phyloP scores from a whole-genome alignment of 805 yeast genomes.

The Lachancea lanzarotensis region DNA sequence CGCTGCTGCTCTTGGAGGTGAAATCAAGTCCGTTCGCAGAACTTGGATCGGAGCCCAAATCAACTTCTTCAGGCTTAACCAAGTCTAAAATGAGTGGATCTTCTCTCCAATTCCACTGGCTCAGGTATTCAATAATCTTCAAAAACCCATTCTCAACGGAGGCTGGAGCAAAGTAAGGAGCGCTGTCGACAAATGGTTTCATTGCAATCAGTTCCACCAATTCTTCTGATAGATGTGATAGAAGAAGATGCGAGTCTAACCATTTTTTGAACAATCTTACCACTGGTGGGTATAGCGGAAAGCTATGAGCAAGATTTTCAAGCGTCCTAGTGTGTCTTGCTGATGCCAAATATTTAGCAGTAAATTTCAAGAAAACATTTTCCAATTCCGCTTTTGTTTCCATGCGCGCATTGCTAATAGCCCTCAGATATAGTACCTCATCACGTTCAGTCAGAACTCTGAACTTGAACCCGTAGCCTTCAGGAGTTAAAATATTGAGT shows the following conservation, averaged over 20 bases:
- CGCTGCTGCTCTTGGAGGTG: slow-evolving; percentile 34
- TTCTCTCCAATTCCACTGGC: slow-evolving; percentile 93
- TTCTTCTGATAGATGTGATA: slow-evolving; percentile 69
- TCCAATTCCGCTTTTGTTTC: slow-evolving; percentile 54
- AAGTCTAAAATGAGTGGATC: slow-evolving; percentile 77
- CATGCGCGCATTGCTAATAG: slow-evolving; percentile 58
- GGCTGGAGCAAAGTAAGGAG: slow-evolving; percentile 77
- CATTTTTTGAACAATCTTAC: slow-evolving; percentile 83
- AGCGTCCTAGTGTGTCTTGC: slow-evolving; percentile 79
- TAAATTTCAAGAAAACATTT: slow-evolving; percentile 56
- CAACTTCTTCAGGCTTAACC: slow-evolving; percentile 43
- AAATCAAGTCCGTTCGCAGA: slow-evolving; percentile 29
- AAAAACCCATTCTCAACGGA: slow-evolving; percentile 77
- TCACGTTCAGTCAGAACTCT: slow-evolving; percentile 81
- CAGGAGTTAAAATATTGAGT: slow-evolving; percentile 70
- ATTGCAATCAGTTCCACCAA: slow-evolving; percentile 75
- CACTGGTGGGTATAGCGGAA: slow-evolving; percentile 67
- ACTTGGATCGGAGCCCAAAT: slow-evolving; percentile 23
- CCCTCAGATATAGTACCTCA: slow-evolving; percentile 63
- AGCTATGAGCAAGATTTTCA: slow-evolving; percentile 61
- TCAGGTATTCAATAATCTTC: slow-evolving; percentile 60
- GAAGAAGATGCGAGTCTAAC: slow-evolving; percentile 76
- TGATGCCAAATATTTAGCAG: slow-evolving; percentile 55
- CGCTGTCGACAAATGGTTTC: slow-evolving; percentile 78
- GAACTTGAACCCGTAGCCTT: slow-evolving; percentile 80